Evolutionary conservation across 2,329 filamentous ascomycete genomes (phyloP).

Genomic region (Nemania sp.): DNA sequence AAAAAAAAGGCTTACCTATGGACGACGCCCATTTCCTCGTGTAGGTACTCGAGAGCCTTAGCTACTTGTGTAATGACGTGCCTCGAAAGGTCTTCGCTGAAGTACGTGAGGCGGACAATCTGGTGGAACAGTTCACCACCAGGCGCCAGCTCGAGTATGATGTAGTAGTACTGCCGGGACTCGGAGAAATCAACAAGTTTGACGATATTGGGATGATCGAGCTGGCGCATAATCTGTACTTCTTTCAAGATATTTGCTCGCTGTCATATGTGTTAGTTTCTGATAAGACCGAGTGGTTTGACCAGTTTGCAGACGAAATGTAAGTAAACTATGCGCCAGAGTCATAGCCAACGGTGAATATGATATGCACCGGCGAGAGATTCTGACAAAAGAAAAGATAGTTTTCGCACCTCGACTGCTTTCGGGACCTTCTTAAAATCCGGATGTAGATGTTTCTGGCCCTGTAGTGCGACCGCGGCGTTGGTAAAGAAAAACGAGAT

Average conservation of each 20-base stretch:
- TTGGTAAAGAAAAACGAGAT: conserved; percentile 63
- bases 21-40: conserved; percentile 94
- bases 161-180: conserved; percentile 96
- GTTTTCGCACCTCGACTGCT: conserved; percentile 91
- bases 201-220: conserved; percentile 96
- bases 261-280: conserved; percentile 63
- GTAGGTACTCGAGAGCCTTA: conserved; percentile 91
- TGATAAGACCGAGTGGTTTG: conserved; percentile 5
- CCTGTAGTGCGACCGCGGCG: conserved; percentile 70
- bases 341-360: conserved; percentile 21
- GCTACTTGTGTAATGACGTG: conserved; percentile 97
- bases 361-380: conserved; percentile 21
- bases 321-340: conserved; percentile 3
- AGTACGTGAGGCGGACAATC: conserved; percentile 97
- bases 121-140: conserved; percentile 98
- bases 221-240: conserved; percentile 97
- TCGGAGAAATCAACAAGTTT: conserved; percentile 94
- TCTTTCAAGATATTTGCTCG: conserved; percentile 98
- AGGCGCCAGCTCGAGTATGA: conserved; percentile 92
- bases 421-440: conserved; percentile 95
- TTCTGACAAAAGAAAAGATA: conserved; percentile 54
- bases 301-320: conserved; percentile 31
- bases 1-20: conserved; percentile 77
- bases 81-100: conserved; percentile 93
- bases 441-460: conserved; percentile 92